phyloP scores from a whole-genome alignment of 495 filamentous ascomycete genomes.

The Rusavskia elegans region DNA sequence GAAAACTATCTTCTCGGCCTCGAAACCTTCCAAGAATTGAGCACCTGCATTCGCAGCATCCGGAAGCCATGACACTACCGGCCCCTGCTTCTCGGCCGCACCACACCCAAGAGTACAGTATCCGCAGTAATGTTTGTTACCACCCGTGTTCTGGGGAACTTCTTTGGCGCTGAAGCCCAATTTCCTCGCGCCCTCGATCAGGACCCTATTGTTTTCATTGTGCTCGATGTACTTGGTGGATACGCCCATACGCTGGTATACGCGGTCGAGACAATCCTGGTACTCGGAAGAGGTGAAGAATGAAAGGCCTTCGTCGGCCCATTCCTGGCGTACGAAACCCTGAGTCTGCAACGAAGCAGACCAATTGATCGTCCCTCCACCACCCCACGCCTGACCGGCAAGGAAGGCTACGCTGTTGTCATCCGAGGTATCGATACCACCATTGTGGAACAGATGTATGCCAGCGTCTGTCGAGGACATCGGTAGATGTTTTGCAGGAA shows the following conservation, averaged over 20 bases:
- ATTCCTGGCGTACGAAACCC: conserved; percentile 65
- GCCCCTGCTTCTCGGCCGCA: conserved; percentile 57
- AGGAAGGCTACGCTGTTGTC: conserved; percentile 45
- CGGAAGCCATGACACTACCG: conserved; percentile 58
- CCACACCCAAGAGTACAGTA: conserved; percentile 68
- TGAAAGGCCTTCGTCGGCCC: conserved; percentile 54
- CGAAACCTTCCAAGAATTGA: conserved; percentile 63
- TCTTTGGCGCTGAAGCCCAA: conserved; percentile 55
- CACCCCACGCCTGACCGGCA: conserved; percentile 68
- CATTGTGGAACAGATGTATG: conserved; percentile 47
- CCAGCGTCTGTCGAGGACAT: conserved; percentile 43
- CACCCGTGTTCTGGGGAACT: conserved; percentile 69
- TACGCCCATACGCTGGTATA: conserved; percentile 66
- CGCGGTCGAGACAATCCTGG: conserved; percentile 59
- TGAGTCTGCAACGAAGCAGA: conserved; percentile 71
- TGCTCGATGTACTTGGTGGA: conserved; percentile 48
- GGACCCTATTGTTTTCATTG: conserved; percentile 47
- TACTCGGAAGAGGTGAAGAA: conserved; percentile 67
- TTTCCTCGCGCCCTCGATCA: conserved; percentile 61
- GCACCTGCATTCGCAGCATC: conserved; percentile 64
- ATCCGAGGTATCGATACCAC: conserved; percentile 37
- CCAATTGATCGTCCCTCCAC: conserved; percentile 83
- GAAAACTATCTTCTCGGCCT: conserved; percentile 52
- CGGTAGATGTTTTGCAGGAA: conserved; percentile 53
- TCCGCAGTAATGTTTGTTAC: conserved; percentile 56